Percentiles rank a stretch among this genome's conserved stretches.
Evolutionary conservation across 108 stramenopile species (phyloP).

Genomic region (Fragilaria crotonensis): DNA sequence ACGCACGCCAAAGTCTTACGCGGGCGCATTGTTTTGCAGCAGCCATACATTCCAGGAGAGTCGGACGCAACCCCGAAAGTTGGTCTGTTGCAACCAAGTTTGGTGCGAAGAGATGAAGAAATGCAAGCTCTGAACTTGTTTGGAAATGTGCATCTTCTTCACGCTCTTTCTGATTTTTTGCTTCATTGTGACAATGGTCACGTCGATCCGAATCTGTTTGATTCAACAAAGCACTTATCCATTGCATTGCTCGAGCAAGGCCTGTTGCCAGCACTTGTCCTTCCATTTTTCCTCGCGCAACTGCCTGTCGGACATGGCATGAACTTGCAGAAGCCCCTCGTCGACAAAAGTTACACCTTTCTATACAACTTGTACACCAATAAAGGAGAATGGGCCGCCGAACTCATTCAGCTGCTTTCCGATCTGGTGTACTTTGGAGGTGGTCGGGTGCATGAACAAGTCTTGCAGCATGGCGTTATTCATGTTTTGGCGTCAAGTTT

Average conservation of each 20-base stretch:
- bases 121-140: constrained; percentile 28
- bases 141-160: constrained; percentile 35
- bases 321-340: constrained; percentile 36
- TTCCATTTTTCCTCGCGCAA: constrained; percentile 70
- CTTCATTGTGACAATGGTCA: constrained; percentile 19
- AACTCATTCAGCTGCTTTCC: constrained; percentile 43
- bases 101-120: constrained; percentile 4
- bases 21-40: constrained; percentile 32
- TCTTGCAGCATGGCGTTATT: constrained; percentile 66
- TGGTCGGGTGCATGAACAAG: constrained; percentile 58
- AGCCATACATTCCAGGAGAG: constrained; percentile 44
- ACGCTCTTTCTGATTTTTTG: constrained; percentile 32
- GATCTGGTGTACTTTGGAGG: constrained; percentile 53
- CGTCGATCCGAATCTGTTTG: constrained; percentile 22
- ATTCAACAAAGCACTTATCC: constrained; percentile 21
- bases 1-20: constrained; percentile 3
- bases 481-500: constrained; percentile 53
- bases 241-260: constrained; percentile 30
- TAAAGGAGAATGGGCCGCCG: constrained; percentile 39
- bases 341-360: constrained; percentile 41
- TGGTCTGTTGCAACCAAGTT: constrained; percentile 66
- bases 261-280: constrained; percentile 24
- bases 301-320: constrained; percentile 48
- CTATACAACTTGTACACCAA: constrained; percentile 53
- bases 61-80: constrained; percentile 68